phyloP scores from a whole-genome alignment of 2,329 filamentous ascomycete species.

The Biscogniauxia sp. region DNA sequence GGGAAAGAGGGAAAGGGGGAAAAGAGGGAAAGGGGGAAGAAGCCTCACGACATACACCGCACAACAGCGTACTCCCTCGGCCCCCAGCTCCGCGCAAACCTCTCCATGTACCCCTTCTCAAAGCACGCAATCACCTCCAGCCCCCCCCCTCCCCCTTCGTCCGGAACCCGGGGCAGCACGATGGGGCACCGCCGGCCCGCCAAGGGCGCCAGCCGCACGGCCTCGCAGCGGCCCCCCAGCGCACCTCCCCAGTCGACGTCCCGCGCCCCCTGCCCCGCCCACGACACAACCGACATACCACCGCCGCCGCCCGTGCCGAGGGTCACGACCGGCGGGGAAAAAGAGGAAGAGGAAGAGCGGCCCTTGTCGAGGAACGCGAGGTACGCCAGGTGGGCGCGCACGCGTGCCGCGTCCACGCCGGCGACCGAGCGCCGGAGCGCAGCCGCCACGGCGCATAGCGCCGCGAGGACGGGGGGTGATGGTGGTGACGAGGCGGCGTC shows the following conservation, averaged over 20 bases:
- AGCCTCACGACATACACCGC: conserved; percentile 20
- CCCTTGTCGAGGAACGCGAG: background rate
- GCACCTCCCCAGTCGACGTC: conserved; percentile 27
- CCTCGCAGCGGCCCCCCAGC: conserved; percentile 24
- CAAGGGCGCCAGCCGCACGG: conserved; percentile 25
- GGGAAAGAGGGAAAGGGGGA: too few relatives aligned
- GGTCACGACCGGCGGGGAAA: conserved; percentile 8
- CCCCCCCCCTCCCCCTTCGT: conserved; percentile 8
- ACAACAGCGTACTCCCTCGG: conserved; percentile 19
- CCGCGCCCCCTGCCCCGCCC: conserved; percentile 28
- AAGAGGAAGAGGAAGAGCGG: too few relatives aligned
- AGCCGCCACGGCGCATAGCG: background rate
- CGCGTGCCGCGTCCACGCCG: background rate
- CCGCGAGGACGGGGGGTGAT: background rate
- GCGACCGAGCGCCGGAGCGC: background rate
- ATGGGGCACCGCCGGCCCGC: conserved; percentile 24
- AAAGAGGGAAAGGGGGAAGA: too few relatives aligned
- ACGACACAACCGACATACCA: conserved; percentile 31
- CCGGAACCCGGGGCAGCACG: conserved; percentile 27
- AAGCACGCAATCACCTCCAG: conserved; percentile 28
- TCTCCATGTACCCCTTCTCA: conserved; percentile 16
- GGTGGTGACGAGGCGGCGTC: background rate
- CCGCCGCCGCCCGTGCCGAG: conserved; percentile 17
- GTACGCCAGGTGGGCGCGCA: background rate
- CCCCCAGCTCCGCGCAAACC: conserved; percentile 12